A percentile compares a stretch with the other conserved stretches of the same genome.
Conservation (phyloP, 108 stramenopile genomes). For the Nannochloropsis oceanica region DNA sequence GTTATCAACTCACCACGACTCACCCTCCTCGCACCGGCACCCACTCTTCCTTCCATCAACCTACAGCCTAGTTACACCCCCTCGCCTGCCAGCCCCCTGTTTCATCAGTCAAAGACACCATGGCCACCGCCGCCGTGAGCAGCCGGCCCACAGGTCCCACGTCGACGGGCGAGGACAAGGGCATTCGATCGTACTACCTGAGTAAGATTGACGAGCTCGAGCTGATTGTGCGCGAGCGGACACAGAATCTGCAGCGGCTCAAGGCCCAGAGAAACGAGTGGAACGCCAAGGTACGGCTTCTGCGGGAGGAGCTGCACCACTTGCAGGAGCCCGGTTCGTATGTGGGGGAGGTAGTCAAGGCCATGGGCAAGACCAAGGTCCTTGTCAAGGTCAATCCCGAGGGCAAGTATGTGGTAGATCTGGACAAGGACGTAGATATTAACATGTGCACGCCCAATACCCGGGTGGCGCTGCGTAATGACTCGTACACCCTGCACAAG, state of each 20-base stretch:
- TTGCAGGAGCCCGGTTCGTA: slow-evolving; percentile 94
- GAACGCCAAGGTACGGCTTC: slow-evolving; percentile 80
- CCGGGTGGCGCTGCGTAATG: slow-evolving; percentile 91
- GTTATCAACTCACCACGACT: no score
- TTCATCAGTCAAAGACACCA: neutral
- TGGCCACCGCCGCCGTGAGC: neutral
- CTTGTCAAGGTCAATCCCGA: slow-evolving; percentile 95
- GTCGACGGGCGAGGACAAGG: neutral
- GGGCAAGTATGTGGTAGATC: slow-evolving; percentile 97
- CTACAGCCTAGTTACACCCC: no score
- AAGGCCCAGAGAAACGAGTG: slow-evolving; percentile 93
- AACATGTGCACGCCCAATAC: slow-evolving; percentile 92
- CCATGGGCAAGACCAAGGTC: slow-evolving; percentile 94
- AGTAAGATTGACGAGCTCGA: slow-evolving; percentile 47
- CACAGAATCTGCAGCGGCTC: slow-evolving; percentile 55
- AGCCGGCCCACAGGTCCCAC: neutral
- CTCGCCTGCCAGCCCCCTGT: no score
- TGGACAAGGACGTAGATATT: slow-evolving; percentile 91
- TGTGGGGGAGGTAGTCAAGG: slow-evolving; percentile 98
- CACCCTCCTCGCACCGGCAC: no score
- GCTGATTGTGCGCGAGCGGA: slow-evolving; percentile 38
- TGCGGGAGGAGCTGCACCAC: slow-evolving; percentile 92
- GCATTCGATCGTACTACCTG: slow-evolving; percentile 39
- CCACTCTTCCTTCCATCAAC: no score
- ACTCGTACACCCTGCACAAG: slow-evolving; percentile 95